Base-by-base conservation (phyloP, 257 asterid species). In the Ilex asprella region DNA sequence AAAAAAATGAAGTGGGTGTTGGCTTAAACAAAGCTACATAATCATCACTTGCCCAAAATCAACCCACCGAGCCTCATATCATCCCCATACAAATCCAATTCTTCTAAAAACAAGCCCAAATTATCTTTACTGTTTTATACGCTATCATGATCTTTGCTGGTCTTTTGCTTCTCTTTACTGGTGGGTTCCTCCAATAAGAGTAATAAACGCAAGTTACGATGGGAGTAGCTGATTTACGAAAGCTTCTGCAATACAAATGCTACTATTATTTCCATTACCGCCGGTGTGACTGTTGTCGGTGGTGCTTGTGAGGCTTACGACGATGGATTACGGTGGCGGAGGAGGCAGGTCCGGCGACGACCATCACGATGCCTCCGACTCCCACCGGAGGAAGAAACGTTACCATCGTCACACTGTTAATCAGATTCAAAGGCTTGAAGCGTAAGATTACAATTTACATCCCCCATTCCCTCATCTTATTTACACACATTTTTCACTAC, bases 391-490 rank as follows among this genome's bases (percentile, higher is more conserved):
- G 66, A 86, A 82, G 56, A 89, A 93, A 52, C 81, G 89, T 0
- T 93, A 93, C 78, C 99, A 93, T 64, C 94, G 99, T 0, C 99
- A 93, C 79, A 89, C 96, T 6, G 88, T 94, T 70, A 73, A 87
- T 67, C 99, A 93, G 80, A 93, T 93, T 61, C 96, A 87, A 62
- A 71, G 90, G 30, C 97, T 93, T 30, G 99, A 93, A 81, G 59
- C 76, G 99, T 93, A 71, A 70, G 81, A 3, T 41, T 55, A 58
- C 16, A 29, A 12, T 7, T 35, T 35, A 35, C 41, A 35, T 35
- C 41, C 41, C 8, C 8, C 5, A 35, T 35, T 5, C 41, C 5
- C 41, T 2, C 41, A 35, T 35, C 8, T 35, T 35, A 3, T 35
- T 35, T 35, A 35, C 41, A 35, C 41, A 35, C 8, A 35, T 35